These are phyloP conservation scores for Heritiera littoralis DNA, from an alignment of 345 rosid species.

Conservation along the genomic window DNA sequence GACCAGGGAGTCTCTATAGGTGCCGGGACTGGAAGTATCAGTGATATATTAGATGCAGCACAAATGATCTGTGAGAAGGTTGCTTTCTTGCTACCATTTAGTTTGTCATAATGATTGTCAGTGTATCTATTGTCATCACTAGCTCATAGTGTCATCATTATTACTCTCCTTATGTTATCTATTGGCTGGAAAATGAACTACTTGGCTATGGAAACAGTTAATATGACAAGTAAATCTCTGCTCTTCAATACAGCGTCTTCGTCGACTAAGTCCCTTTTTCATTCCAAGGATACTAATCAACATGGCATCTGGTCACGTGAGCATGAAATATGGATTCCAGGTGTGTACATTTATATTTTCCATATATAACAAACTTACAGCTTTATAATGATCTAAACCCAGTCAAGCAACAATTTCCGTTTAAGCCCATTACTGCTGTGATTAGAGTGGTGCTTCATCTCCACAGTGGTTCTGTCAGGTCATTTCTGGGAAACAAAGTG, in stretches of 20 bases:
- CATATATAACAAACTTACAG: conserved; percentile 9
- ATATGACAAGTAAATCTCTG: conserved; percentile 9
- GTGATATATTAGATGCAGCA: conserved; percentile 81
- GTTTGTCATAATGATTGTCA: conserved; percentile 1
- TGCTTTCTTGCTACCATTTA: conserved; percentile 21
- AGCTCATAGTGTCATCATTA: background rate
- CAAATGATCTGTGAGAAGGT: conserved; percentile 91
- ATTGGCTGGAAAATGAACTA: conserved; percentile 11
- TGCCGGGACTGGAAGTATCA: conserved; percentile 91
- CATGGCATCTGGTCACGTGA: conserved; percentile 97
- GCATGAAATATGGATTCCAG: conserved; percentile 97
- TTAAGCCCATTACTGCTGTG: background rate
- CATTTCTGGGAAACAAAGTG: background rate
- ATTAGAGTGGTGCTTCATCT: conserved; percentile 8
- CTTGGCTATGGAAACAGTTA: conserved; percentile 21
- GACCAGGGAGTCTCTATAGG: conserved; percentile 74
- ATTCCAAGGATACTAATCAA: conserved; percentile 89
- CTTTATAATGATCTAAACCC: background rate
- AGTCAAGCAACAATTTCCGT: background rate
- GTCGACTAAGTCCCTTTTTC: conserved; percentile 85
- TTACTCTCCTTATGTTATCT: background rate
- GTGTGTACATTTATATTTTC: conserved; percentile 39
- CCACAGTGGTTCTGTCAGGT: background rate
- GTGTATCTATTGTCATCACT: background rate
- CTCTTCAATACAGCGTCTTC: conserved; percentile 64